Evolutionary conservation across 2,329 filamentous ascomycete species (phyloP).

Genomic region (Aureobasidium sp.): DNA sequence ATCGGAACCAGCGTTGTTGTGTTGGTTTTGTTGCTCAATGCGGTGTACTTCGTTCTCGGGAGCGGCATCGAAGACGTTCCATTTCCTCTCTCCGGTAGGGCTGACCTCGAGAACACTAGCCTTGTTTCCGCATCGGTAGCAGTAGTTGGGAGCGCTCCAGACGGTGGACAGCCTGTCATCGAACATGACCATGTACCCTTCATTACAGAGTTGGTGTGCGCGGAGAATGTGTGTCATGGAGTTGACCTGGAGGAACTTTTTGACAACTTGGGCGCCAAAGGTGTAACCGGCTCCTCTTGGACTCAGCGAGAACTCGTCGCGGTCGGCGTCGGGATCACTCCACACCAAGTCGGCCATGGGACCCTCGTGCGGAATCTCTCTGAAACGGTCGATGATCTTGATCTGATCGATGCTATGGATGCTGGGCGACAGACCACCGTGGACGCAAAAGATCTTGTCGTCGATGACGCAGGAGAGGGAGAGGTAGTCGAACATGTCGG

Average conservation of each 20-base stretch:
- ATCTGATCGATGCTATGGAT: constrained; percentile 99
- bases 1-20: constrained; percentile 61
- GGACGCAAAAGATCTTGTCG: constrained; percentile 97
- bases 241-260: constrained; percentile 96
- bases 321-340: constrained; percentile 95
- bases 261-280: constrained; percentile 94
- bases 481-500: constrained; percentile 98
- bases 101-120: constrained; percentile 95
- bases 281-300: constrained; percentile 93
- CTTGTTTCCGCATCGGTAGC: constrained; percentile 73
- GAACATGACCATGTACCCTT: constrained; percentile 94
- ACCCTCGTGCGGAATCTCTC: constrained; percentile 96
- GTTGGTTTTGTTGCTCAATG: constrained; percentile 63
- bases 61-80: constrained; percentile 95
- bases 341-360: constrained; percentile 99
- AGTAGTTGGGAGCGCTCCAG: constrained; percentile 54
- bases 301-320: constrained; percentile 91
- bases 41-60: constrained; percentile 91
- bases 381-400: constrained; percentile 98
- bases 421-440: constrained; percentile 62
- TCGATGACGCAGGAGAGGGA: constrained; percentile 97
- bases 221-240: constrained; percentile 95
- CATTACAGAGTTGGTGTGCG: constrained; percentile 96
- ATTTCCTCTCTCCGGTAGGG: constrained; percentile 84
- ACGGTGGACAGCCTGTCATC: constrained; percentile 92